These are phyloP conservation scores for Aquilaria yunnanensis DNA, from an alignment of 345 rosid species.

Conservation along the genomic window DNA sequence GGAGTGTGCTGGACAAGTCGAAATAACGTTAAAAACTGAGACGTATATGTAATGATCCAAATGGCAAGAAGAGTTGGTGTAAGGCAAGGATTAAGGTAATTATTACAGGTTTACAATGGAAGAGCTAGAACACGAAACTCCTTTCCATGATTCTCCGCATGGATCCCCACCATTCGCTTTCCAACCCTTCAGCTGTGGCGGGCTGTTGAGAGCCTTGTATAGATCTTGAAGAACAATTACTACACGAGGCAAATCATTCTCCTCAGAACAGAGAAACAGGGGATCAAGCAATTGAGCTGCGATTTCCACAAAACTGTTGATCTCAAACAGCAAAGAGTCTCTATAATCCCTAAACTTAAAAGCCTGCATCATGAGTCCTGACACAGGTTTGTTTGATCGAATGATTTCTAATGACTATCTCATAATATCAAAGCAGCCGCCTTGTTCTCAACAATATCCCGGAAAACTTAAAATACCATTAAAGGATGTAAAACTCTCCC, in stretches of 20 bases:
- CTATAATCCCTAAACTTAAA: background rate
- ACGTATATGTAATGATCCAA: background rate
- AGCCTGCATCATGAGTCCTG: background rate
- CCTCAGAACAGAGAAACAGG: slow-evolving; percentile 3
- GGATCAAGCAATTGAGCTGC: background rate
- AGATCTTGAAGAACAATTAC: slow-evolving; percentile 63
- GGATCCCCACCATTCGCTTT: slow-evolving; percentile 69
- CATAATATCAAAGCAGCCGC: too few relatives aligned
- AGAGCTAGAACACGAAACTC: slow-evolving; percentile 72
- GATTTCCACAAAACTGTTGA: background rate
- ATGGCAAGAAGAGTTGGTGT: background rate
- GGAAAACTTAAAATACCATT: background rate
- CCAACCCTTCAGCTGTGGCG: slow-evolving; percentile 74
- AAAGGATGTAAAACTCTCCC: background rate
- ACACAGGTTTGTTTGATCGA: background rate
- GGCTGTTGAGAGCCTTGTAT: slow-evolving; percentile 43
- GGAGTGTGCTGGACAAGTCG: slow-evolving; percentile 39
- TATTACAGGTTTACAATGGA: slow-evolving; percentile 61
- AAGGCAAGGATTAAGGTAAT: background rate
- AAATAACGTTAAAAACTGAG: background rate
- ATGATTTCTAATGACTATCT: too few relatives aligned
- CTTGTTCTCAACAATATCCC: too few relatives aligned
- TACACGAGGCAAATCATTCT: slow-evolving; percentile 21
- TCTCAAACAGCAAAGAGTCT: background rate
- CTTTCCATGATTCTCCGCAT: slow-evolving; percentile 76